Base-by-base conservation (phyloP, 2,329 filamentous ascomycete species). In the Simplicillium aogashimaense region DNA sequence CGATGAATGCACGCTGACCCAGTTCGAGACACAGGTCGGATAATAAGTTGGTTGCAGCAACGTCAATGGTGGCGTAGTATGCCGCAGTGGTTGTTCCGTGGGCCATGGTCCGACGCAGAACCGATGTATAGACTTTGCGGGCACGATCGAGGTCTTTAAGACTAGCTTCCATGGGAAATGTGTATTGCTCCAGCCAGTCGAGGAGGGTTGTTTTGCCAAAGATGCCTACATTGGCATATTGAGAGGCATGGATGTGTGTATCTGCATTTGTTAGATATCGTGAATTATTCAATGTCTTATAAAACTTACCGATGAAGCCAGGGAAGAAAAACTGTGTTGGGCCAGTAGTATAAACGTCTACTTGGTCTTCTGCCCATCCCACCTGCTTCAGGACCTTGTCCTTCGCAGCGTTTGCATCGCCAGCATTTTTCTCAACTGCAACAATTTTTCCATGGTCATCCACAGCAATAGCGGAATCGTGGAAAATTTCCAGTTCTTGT, bases 201-300 rank as follows among this genome's bases (percentile, higher is more conserved):
- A 98, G 75, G 28, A 98, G 79, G 0, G 90, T 95, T 0, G 86
- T 83, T 49, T 89, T 92, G 53, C 92, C 92, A 57, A 97, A 97
- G 47, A 98, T 82, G 43, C 92, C 92, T 2, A 79, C 78, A 55
- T 98, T 98, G 43, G 90, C 88, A 53, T 95, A 95, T 65, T 98
- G 92, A 0, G 89, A 77, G 8, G 92, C 92, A 58, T 98, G 92
- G 43, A 95, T 84, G 59, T 98, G 92, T 1, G 92, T 95, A 60
- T 98, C 90, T 90, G 46, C 1, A 10, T 6, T 10, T 25, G 28
- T 15, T 34, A 36, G 40, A 25, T 25, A 9, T 9, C 20, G 20
- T 9, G 5, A 5, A 25, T 25, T 9, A 25, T 9, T 25, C 5
- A 25, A 25, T 5, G 20, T 5, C 9, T 9, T 25, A 25, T 25